Evolutionary conservation across 306 rosid genomes (phyloP).

Genomic region (Sphenostylis stenocarpa): DNA sequence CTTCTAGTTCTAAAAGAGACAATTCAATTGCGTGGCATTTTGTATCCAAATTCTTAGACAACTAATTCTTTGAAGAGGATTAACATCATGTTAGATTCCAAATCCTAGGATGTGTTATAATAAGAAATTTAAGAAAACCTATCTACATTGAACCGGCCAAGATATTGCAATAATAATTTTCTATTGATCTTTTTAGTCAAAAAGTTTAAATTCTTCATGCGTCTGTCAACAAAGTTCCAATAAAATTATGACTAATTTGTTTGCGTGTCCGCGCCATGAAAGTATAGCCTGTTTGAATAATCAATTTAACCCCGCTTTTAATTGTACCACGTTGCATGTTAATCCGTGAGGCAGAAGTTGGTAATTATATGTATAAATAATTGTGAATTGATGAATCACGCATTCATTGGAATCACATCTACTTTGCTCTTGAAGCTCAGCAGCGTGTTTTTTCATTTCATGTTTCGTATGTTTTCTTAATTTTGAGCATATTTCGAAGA

Average conservation of each 20-base stretch:
- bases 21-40: constrained; percentile 9
- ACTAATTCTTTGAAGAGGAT: constrained; percentile 15
- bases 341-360: constrained; percentile 21
- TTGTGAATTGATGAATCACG: neutral
- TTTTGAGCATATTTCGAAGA: neutral
- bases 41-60: constrained; percentile 31
- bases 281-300: constrained; percentile 10
- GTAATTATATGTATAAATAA: constrained; percentile 15
- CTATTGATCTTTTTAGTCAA: constrained; percentile 27
- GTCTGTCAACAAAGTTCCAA: constrained; percentile 43
- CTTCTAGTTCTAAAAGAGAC: constrained; percentile 17
- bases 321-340: constrained; percentile 26
- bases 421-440: neutral
- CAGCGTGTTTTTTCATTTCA: neutral
- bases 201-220: constrained; percentile 40
- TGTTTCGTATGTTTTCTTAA: neutral
- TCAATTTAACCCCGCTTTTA: constrained; percentile 16
- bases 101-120: constrained; percentile 20
- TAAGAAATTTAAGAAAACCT: constrained; percentile 30
- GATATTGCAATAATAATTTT: constrained; percentile 16
- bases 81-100: constrained; percentile 33
- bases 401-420: neutral
- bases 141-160: constrained; percentile 41
- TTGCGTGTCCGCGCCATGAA: constrained; percentile 42
- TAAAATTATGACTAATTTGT: constrained; percentile 12